Evolutionary conservation across 225 moss, liverwort and hornwort species (phyloP).

Genomic region (Marchantia paleacea): DNA sequence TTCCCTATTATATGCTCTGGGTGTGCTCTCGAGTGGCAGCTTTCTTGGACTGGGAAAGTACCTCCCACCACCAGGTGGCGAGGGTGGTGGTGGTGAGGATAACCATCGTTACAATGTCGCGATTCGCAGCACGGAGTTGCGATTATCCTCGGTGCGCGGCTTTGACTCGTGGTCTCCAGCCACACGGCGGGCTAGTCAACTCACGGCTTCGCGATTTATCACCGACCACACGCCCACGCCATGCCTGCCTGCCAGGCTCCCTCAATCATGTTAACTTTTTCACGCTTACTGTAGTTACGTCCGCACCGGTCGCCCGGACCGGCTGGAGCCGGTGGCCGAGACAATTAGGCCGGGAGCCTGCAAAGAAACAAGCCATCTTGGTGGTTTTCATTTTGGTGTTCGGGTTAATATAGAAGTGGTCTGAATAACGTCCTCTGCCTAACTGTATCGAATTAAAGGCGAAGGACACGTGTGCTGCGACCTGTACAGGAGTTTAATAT

Average conservation of each 20-base stretch:
- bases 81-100: not conserved
- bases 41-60: slow-evolving; percentile 13
- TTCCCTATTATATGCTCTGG: not conserved
- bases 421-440: not conserved
- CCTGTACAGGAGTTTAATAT: not conserved
- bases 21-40: not conserved
- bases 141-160: slow-evolving; percentile 11
- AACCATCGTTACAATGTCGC: slow-evolving; percentile 13
- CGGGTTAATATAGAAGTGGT: not conserved
- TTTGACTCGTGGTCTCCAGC: slow-evolving; percentile 3
- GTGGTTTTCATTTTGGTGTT: not conserved
- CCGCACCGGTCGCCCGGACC: not conserved
- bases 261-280: slow-evolving; percentile 11
- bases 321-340: slow-evolving; percentile 9
- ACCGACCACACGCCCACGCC: slow-evolving; percentile 21
- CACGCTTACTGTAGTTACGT: not conserved
- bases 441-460: not conserved
- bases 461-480: slow-evolving; percentile 18
- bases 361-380: not conserved
- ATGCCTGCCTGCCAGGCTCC: not conserved
- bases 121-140: not conserved
- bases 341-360: slow-evolving; percentile 3
- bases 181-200: slow-evolving; percentile 10
- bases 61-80: not conserved
- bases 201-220: slow-evolving; percentile 16